Evolutionary conservation across 192 early-diverging fungal genomes (phyloP), one percentile per base, ranked within the genome.

Genomic region (Piromyces finnis): DNA sequence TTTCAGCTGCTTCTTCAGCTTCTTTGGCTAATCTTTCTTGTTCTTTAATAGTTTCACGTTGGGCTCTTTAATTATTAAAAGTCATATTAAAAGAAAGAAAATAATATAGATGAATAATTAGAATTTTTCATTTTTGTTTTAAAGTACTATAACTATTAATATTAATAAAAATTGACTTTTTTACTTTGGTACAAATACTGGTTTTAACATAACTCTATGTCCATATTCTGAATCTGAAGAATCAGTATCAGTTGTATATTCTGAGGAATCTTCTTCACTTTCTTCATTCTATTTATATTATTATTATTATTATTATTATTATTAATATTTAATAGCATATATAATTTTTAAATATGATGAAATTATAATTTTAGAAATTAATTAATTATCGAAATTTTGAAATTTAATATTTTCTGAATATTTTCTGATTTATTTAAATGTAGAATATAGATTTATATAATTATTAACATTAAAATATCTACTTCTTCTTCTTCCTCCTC

Each of bases 171-270:
- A n/a, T n/a, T n/a, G n/a, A n/a, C n/a, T n/a, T n/a, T n/a, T n/a
- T 39, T 92, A 93, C 92, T 95, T 98, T 82, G 95, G 91, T 77
- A 97, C 91, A 88, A 98, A 99, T 28, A 97, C 88, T 5, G 97
- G 97, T 82, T 97, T 97, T 16, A 95, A 83, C 82, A 97, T 82
- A 18, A 86, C 85, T 36, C 82, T 87, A 11, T 85, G 82, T 17
- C 90, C 85, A 80, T 29, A 41, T 27, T 89, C 85, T 36, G 88
- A 86, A 78, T 95, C 95, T 29, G 85, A 85, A 29, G 86, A 87
- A 29, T 37, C 36, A 37, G 88, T 87, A 14, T 81, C 81, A 15
- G 84, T 83, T 27, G 84, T 85, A 78, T 87, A 86, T 81, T 94
- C 93, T 29, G 91, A 91, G 13, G 79, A 30, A 11, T 39, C 37